A percentile compares a stretch with the other conserved stretches of the same genome.
Evolutionary conservation across 495 filamentous ascomycete genomes (phyloP).

Genomic region (Xylaria venustula): DNA sequence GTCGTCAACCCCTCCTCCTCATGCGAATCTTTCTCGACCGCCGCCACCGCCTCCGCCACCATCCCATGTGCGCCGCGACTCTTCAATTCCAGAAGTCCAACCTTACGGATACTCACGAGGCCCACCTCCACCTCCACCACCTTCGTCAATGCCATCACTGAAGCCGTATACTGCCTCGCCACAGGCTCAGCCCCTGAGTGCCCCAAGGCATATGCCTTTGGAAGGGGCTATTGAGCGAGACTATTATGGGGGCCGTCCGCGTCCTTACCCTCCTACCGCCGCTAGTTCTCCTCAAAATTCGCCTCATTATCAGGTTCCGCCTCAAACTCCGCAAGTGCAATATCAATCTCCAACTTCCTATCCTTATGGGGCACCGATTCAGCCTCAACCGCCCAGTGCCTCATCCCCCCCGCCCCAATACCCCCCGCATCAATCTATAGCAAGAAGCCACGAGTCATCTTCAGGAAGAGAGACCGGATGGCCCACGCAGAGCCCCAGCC

Average conservation of each 20-base stretch:
- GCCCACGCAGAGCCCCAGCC: slow-evolving; percentile 23
- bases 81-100: slow-evolving; percentile 24
- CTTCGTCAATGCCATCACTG: slow-evolving; percentile 45
- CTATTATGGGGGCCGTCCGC: slow-evolving; percentile 37
- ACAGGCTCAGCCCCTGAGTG: slow-evolving; percentile 35
- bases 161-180: slow-evolving; percentile 49
- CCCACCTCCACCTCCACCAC: slow-evolving; percentile 25
- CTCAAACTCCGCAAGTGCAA: slow-evolving; percentile 26
- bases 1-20: slow-evolving; percentile 47
- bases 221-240: slow-evolving; percentile 38
- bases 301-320: slow-evolving; percentile 38
- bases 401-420: slow-evolving; percentile 39
- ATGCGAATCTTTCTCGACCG: slow-evolving; percentile 35
- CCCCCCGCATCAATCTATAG: slow-evolving; percentile 24
- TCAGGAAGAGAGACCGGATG: slow-evolving; percentile 28
- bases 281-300: slow-evolving; percentile 38
- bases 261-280: slow-evolving; percentile 31
- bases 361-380: slow-evolving; percentile 28
- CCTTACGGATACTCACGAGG: slow-evolving; percentile 38
- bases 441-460: slow-evolving; percentile 28
- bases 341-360: slow-evolving; percentile 33
- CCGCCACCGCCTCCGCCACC: slow-evolving; percentile 35
- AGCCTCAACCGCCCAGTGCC: slow-evolving; percentile 29
- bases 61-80: slow-evolving; percentile 35
- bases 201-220: slow-evolving; percentile 34